Base-by-base conservation (phyloP, 2,329 filamentous ascomycete genomes). In the Fusarium keratoplasticum region DNA sequence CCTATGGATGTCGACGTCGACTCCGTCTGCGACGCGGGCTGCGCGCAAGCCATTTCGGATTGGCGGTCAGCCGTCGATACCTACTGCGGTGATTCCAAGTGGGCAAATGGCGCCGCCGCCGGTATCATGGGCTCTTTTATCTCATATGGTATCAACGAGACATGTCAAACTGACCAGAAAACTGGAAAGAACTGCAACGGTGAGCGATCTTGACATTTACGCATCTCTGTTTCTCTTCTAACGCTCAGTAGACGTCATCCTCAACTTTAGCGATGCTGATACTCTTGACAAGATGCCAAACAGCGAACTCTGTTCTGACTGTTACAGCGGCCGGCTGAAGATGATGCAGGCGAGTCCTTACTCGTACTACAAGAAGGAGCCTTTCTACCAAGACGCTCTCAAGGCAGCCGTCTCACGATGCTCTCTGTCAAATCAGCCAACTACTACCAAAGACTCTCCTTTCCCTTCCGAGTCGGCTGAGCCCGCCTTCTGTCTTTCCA, bases 361-460 rank as follows among this genome's bases (percentile, higher is more conserved):
- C 54, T 73, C 68, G 0, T 57, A 66, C 44, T 75, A 75, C 27
- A 52, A 33, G 3, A 10, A 11, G 6, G 6, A 69, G 3, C 5
- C 6, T 18, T 73, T 70, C 36, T 74, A 57, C 18, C 4, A 72
- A 13, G 25, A 44, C 29, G 63, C 71, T 40, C 63, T 75, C 2
- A 60, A 66, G 40, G 4, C 6, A 44, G 40, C 40, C 2, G 20
- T 44, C 13, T 5, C 2, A 9, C 13, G 40, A 9, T 44, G 20
- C 40, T 22, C 42, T 61, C 59, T 10, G 54, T 64, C 20, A 47
- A 38, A 61, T 3, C 36, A 61, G 36, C 59, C 59, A 4, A 73
- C 70, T 1, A 18, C 50, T 1, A 5, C 40, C 25, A 31, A 65
- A 29, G 65, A 61, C 2, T 69, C 66, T 0, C 61, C 61, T 27